Evolutionary conservation across 169 alveolate species (phyloP).

Genomic region (Cryptosporidium sp.): DNA sequence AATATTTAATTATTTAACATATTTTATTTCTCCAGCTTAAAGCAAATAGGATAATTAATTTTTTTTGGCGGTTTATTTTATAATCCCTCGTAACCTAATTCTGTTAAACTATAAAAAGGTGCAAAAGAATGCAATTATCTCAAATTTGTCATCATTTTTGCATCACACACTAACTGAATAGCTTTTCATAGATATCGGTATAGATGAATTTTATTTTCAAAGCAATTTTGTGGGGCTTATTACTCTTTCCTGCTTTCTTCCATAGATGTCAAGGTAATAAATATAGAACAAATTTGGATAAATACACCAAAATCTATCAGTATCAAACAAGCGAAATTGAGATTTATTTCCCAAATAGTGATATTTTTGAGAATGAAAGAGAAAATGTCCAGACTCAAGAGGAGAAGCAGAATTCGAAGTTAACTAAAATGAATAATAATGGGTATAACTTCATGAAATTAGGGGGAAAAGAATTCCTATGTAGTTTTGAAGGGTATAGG

Average conservation of each 20-base stretch:
- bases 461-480: conserved; percentile 18
- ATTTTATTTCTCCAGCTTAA: not conserved
- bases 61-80: not conserved
- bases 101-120: not conserved
- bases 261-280: conserved; percentile 28
- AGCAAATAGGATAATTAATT: not conserved
- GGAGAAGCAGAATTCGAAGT: not conserved
- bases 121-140: not conserved
- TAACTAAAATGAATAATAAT: not conserved
- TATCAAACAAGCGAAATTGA: conserved; percentile 46
- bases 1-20: not conserved
- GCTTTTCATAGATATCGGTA: not conserved
- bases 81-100: not conserved
- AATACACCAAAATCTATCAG: conserved; percentile 24
- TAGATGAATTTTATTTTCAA: not conserved
- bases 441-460: conserved; percentile 3
- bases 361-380: not conserved
- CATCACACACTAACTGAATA: not conserved
- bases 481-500: not conserved
- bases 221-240: not conserved
- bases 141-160: not conserved
- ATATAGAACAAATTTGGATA: conserved; percentile 52
- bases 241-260: not conserved
- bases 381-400: not conserved
- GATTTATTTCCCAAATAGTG: conserved; percentile 26